These are phyloP conservation scores for Plasmopara halstedii DNA, from an alignment of 352 stramenopile genomes.

Conservation along the genomic window DNA sequence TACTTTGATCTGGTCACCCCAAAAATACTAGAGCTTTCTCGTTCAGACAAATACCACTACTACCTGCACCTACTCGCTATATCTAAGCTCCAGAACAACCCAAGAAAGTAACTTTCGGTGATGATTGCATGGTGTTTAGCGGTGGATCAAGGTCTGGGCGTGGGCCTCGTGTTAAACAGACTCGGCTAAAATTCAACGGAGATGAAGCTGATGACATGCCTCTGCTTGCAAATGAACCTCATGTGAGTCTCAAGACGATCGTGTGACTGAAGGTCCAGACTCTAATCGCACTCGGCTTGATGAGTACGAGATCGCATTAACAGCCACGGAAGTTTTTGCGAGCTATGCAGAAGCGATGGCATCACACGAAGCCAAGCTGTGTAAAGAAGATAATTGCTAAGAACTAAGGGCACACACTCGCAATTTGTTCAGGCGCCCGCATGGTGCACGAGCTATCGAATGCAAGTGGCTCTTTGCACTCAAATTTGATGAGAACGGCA, in stretches of 20 bases:
- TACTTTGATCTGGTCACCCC: no score
- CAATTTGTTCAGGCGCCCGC: conserved; percentile 1
- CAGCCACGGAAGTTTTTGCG: neutral
- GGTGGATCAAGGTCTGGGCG: neutral
- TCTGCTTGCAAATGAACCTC: no score
- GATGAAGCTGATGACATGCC: no score
- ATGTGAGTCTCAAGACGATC: neutral
- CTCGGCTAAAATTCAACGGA: neutral
- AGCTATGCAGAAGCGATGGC: neutral
- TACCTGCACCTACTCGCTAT: neutral
- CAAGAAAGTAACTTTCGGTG: no score
- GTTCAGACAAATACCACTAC: neutral
- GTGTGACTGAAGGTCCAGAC: neutral
- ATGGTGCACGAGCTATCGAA: conserved; percentile 1
- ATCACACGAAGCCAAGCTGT: neutral
- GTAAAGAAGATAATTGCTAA: neutral
- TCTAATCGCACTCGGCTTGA: neutral
- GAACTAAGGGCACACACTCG: conserved; percentile 10
- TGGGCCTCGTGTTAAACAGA: neutral
- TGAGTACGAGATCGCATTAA: neutral
- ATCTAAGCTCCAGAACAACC: neutral
- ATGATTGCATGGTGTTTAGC: neutral
- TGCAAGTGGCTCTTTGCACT: conserved; percentile 13
- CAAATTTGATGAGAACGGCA: conserved; percentile 14
- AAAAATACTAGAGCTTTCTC: no score